Conservation (phyloP, 306 rosid genomes). For the Boehmeria nivea region DNA sequence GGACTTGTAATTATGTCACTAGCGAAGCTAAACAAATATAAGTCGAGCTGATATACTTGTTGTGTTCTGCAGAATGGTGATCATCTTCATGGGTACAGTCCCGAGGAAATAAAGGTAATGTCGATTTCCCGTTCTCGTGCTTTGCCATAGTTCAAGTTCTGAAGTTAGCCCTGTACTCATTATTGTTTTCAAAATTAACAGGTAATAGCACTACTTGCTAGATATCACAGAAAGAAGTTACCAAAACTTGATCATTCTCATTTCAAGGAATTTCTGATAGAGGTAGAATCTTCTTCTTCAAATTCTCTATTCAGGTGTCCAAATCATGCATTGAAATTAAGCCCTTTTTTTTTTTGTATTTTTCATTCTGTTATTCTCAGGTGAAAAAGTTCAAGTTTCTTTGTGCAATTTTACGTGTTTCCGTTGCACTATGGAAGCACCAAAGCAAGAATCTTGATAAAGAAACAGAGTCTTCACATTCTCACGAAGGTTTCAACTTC, state of each 20-base stretch:
- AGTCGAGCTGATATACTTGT: not conserved
- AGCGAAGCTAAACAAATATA: not conserved
- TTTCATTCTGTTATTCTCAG: constrained; percentile 12
- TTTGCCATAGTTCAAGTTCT: constrained; percentile 2
- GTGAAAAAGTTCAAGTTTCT: constrained; percentile 29
- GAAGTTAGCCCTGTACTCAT: constrained; percentile 5
- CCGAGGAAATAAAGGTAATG: constrained; percentile 37
- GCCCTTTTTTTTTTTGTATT: not conserved
- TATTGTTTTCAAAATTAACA: constrained; percentile 5
- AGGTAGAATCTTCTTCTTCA: constrained; percentile 21
- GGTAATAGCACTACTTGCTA: constrained; percentile 35
- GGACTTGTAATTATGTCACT: not conserved
- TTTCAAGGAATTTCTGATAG: constrained; percentile 14
- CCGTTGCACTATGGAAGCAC: constrained; percentile 26
- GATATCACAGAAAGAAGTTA: constrained; percentile 32
- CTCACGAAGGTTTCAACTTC: constrained; percentile 14
- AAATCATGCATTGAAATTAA: not conserved
- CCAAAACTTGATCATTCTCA: constrained; percentile 26
- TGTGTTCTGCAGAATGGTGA: constrained; percentile 21
- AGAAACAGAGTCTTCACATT: constrained; percentile 9
- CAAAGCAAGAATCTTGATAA: constrained; percentile 1
- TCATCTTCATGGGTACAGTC: constrained; percentile 22
- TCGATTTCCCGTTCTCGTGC: not conserved
- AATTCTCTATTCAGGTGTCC: not conserved
- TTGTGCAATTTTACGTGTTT: constrained; percentile 30